These are phyloP conservation scores for Eremochloa ophiuroides DNA, from an alignment of 176 grass and related monocot genomes.

Conservation along the genomic window DNA sequence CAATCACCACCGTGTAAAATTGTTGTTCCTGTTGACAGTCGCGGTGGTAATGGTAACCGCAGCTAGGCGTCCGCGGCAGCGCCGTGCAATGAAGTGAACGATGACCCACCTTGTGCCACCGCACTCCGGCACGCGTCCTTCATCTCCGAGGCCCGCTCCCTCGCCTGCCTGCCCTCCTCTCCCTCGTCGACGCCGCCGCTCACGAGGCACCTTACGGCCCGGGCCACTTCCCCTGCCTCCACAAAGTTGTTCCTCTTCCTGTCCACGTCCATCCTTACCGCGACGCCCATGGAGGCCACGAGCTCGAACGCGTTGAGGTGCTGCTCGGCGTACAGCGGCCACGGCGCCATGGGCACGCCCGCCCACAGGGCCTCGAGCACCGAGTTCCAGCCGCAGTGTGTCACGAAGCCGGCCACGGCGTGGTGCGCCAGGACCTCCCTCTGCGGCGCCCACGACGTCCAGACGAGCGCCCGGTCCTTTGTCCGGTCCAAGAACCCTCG, in stretches of 20 bases:
- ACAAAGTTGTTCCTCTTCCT: no score
- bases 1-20: background rate
- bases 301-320: no score
- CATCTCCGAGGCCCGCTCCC: background rate
- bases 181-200: no score
- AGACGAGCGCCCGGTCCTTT: background rate
- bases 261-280: no score
- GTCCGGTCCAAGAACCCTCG: background rate
- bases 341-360: conserved; percentile 39
- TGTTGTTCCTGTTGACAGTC: background rate
- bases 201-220: no score
- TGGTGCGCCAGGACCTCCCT: conserved; percentile 19
- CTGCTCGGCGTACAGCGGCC: conserved; percentile 31
- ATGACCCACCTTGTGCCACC: background rate
- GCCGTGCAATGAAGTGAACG: background rate
- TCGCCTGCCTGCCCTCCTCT: background rate
- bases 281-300: no score
- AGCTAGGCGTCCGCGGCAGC: background rate
- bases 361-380: background rate
- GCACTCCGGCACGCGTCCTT: background rate
- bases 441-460: background rate
- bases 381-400: conserved; percentile 47
- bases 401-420: conserved; percentile 18
- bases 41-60: no score
- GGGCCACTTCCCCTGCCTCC: no score